A percentile compares a stretch with the other conserved stretches of the same genome.
Evolutionary conservation across 371 early-diverging fungal species (phyloP).

Genomic region (Mortierella polycephala): DNA sequence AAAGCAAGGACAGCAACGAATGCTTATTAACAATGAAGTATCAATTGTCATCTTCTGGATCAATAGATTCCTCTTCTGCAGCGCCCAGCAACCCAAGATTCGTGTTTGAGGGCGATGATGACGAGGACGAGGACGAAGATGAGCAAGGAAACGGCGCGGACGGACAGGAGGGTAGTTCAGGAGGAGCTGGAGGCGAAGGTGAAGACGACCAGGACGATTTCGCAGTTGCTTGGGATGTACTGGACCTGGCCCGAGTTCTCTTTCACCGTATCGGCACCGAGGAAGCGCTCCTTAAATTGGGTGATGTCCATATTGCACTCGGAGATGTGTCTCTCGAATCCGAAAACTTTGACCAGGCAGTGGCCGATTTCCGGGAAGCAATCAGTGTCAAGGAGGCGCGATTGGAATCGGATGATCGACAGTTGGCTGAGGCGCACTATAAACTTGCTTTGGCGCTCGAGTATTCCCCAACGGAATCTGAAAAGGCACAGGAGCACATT

Average conservation of each 20-base stretch:
- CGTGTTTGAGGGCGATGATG: slow-evolving; percentile 58
- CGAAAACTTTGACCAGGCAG: slow-evolving; percentile 88
- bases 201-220: slow-evolving; percentile 78
- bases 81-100: slow-evolving; percentile 59
- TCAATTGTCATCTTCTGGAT: not conserved
- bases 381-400: slow-evolving; percentile 72
- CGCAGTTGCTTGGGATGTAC: slow-evolving; percentile 88
- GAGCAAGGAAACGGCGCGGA: slow-evolving; percentile 56
- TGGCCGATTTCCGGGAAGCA: slow-evolving; percentile 77
- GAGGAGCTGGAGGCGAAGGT: slow-evolving; percentile 51
- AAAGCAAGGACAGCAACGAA: not conserved
- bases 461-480: slow-evolving; percentile 59
- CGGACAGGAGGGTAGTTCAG: slow-evolving; percentile 54
- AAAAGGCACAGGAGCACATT: slow-evolving; percentile 69
- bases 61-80: slow-evolving; percentile 24
- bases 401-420: slow-evolving; percentile 72
- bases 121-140: slow-evolving; percentile 64
- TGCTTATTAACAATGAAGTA: too few species aligned
- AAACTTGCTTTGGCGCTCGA: slow-evolving; percentile 80
- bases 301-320: slow-evolving; percentile 77
- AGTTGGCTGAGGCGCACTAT: slow-evolving; percentile 87
- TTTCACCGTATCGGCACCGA: slow-evolving; percentile 72
- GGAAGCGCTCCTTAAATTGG: slow-evolving; percentile 71
- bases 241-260: slow-evolving; percentile 88
- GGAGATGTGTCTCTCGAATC: slow-evolving; percentile 91